phyloP scores from a whole-genome alignment of 768 basidiomycete species.

The Leccinum disarticulatum region DNA sequence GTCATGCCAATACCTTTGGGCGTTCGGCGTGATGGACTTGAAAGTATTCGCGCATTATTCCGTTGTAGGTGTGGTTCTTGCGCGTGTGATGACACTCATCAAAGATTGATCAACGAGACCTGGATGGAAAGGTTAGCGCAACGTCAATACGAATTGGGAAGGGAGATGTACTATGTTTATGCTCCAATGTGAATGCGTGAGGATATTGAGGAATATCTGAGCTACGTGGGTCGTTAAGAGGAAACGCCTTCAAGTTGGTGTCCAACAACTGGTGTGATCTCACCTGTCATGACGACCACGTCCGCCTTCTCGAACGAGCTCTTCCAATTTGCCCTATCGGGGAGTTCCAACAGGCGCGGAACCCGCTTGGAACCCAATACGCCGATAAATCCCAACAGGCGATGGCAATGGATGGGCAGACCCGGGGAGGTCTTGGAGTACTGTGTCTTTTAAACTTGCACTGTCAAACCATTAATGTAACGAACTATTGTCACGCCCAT shows the following conservation, averaged over 20 bases:
- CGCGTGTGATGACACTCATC: constrained; percentile 59
- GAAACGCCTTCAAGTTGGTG: background rate
- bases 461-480: background rate
- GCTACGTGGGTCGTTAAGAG: constrained; percentile 41
- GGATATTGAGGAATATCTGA: constrained; percentile 76
- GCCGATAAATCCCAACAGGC: constrained; percentile 57
- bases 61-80: constrained; percentile 58
- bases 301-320: constrained; percentile 61
- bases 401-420: constrained; percentile 89
- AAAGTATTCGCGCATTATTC: constrained; percentile 59
- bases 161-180: constrained; percentile 51
- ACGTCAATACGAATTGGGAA: background rate
- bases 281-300: constrained; percentile 86
- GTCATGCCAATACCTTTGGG: constrained; percentile 96
- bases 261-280: constrained; percentile 10
- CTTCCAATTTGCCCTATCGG: constrained; percentile 65
- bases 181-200: constrained; percentile 81
- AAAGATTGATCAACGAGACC: constrained; percentile 55
- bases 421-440: constrained; percentile 63
- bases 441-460: constrained; percentile 22
- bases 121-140: constrained; percentile 21
- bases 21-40: constrained; percentile 41
- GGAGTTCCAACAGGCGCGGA: constrained; percentile 63
- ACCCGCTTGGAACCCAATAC: constrained; percentile 73
- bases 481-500: background rate